Percentiles rank a stretch among this genome's conserved stretches.
Evolutionary conservation across 2,329 filamentous ascomycete species (phyloP).

Genomic region (Myriosclerotinia duriaeana): DNA sequence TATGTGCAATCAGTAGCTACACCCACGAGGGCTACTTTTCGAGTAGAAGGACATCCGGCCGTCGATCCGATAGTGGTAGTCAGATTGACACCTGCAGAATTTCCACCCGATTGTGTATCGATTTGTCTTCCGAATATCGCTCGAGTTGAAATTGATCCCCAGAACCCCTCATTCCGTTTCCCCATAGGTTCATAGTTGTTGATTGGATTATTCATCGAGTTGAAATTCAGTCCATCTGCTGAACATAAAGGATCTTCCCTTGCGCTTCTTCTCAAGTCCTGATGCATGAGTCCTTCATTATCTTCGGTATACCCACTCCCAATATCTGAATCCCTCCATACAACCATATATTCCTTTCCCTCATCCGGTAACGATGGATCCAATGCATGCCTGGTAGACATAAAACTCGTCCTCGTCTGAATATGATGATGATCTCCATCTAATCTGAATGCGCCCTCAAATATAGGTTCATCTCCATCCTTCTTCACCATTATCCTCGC

Average conservation of each 20-base stretch:
- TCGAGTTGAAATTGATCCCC: constrained; percentile 61
- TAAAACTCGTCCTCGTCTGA: constrained; percentile 72
- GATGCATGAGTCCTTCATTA: constrained; percentile 53
- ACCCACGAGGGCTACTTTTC: constrained; percentile 87
- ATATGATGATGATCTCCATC: constrained; percentile 84
- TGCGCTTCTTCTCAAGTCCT: constrained; percentile 37
- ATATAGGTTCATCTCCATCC: constrained; percentile 77
- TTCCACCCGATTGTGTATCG: constrained; percentile 69
- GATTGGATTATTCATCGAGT: constrained; percentile 70
- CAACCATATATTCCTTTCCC: constrained; percentile 76
- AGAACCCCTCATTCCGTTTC: constrained; percentile 52
- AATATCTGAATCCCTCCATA: constrained; percentile 91
- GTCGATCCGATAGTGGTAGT: constrained; percentile 75
- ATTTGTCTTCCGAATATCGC: constrained; percentile 72
- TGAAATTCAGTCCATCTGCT: constrained; percentile 78
- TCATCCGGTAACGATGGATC: constrained; percentile 61
- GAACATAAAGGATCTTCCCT: constrained; percentile 56
- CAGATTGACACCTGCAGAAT: constrained; percentile 78
- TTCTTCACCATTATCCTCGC: constrained; percentile 74
- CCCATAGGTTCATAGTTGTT: constrained; percentile 45
- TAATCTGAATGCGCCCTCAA: constrained; percentile 85
- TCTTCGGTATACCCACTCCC: constrained; percentile 40
- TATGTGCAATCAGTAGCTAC: constrained; percentile 94
- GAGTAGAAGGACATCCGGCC: constrained; percentile 81
- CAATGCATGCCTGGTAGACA: constrained; percentile 64